A percentile compares a stretch with the other conserved stretches of the same genome.
Conservation (phyloP, 768 basidiomycete genomes). For the Lactarius akahatsu region DNA sequence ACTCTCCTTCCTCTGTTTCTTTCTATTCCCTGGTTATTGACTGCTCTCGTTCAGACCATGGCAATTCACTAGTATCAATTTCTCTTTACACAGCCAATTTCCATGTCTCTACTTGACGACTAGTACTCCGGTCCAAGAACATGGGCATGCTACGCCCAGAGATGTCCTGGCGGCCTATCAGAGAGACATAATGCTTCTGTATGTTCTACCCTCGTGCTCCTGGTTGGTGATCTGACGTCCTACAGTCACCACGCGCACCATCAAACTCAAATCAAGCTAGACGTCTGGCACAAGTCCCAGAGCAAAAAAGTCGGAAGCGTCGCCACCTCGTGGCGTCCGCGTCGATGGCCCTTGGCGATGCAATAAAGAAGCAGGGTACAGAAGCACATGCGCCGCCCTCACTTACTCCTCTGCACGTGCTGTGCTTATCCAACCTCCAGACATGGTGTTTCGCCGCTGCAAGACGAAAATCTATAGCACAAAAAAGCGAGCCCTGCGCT, state of each 20-base stretch:
- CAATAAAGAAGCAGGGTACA: slow-evolving; percentile 48
- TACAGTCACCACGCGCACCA: slow-evolving; percentile 42
- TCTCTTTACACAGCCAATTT: neutral
- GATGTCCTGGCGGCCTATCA: slow-evolving; percentile 68
- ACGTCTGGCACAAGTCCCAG: slow-evolving; percentile 55
- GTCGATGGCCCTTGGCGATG: slow-evolving; percentile 51
- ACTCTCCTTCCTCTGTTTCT: neutral
- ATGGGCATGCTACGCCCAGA: slow-evolving; percentile 50
- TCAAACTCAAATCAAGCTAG: slow-evolving; percentile 49
- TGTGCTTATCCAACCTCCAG: slow-evolving; percentile 5
- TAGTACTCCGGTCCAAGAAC: slow-evolving; percentile 44
- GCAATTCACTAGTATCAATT: slow-evolving; percentile 33
- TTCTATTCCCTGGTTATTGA: neutral
- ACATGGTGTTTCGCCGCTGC: slow-evolving; percentile 20
- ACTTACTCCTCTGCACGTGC: neutral
- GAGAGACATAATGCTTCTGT: slow-evolving; percentile 55
- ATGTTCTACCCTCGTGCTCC: slow-evolving; percentile 31
- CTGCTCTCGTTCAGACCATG: slow-evolving; percentile 32
- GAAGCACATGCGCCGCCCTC: slow-evolving; percentile 43
- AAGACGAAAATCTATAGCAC: slow-evolving; percentile 20
- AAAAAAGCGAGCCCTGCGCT: slow-evolving; percentile 22
- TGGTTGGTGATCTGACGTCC: neutral
- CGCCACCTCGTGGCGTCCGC: slow-evolving; percentile 54
- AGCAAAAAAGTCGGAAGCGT: slow-evolving; percentile 63
- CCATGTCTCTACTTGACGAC: neutral